Conservation (phyloP, 2,329 filamentous ascomycete species). For the Hypoxylon sp. region DNA sequence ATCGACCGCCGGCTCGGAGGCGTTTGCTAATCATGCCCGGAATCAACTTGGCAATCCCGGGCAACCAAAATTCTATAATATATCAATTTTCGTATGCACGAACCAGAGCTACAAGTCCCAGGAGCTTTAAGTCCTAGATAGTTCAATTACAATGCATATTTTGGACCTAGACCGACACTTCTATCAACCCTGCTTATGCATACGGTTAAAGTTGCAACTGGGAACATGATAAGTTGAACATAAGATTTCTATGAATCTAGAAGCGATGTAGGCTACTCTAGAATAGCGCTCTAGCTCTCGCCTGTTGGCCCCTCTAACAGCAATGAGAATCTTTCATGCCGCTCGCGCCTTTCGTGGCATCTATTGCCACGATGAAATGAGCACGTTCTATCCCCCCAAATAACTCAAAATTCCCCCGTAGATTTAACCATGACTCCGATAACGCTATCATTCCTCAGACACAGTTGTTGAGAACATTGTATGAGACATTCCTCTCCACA, state of each 20-base stretch:
- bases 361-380: slow-evolving; percentile 10
- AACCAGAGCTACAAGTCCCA: neutral
- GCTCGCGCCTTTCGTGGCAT: slow-evolving; percentile 24
- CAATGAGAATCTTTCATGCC: slow-evolving; percentile 2
- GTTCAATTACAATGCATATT: slow-evolving; percentile 2
- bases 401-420: slow-evolving; percentile 4
- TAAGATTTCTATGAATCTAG: neutral
- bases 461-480: slow-evolving; percentile 6
- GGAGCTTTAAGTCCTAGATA: neutral
- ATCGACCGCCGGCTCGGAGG: slow-evolving; percentile 29
- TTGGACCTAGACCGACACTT: slow-evolving; percentile 20
- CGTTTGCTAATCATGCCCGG: slow-evolving; percentile 16
- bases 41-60: slow-evolving; percentile 17
- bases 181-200: slow-evolving; percentile 10
- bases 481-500: neutral
- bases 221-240: neutral
- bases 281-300: slow-evolving; percentile 7
- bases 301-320: slow-evolving; percentile 5
- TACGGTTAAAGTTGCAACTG: slow-evolving; percentile 6
- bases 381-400: slow-evolving; percentile 19
- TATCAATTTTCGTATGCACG: slow-evolving; percentile 1
- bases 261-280: neutral
- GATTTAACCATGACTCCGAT: slow-evolving; percentile 28
- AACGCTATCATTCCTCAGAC: slow-evolving; percentile 19
- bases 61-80: neutral